phyloP scores from a whole-genome alignment of 2,329 filamentous ascomycete species.

The Periconia digitata region DNA sequence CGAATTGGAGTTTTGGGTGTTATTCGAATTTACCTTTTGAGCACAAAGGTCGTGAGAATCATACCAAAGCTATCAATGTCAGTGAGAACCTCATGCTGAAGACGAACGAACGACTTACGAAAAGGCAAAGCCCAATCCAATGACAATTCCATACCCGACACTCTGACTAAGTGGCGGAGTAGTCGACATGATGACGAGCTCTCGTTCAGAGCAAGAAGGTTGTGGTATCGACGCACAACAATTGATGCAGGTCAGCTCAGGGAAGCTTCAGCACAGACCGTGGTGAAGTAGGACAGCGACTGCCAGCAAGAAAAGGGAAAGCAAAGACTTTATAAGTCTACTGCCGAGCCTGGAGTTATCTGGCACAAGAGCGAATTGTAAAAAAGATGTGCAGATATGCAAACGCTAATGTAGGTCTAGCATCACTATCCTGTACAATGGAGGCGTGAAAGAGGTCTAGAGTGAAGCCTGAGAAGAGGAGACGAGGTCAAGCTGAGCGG shows the following conservation, averaged over 20 bases:
- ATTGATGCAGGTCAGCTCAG: too few species aligned
- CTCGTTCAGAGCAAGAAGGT: neutral
- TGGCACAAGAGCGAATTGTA: neutral
- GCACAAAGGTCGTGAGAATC: slow-evolving; percentile 71
- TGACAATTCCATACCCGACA: slow-evolving; percentile 76
- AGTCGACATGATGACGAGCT: slow-evolving; percentile 5
- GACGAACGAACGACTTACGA: slow-evolving; percentile 47
- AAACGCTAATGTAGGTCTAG: too few species aligned
- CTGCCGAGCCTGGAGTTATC: neutral
- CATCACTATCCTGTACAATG: too few species aligned
- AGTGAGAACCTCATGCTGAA: slow-evolving; percentile 6
- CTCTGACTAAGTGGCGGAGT: slow-evolving; percentile 54
- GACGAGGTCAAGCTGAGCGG: too few species aligned
- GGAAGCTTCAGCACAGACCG: neutral
- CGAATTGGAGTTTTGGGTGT: neutral
- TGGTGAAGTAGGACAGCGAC: neutral
- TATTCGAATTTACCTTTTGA: slow-evolving; percentile 54
- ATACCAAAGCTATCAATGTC: slow-evolving; percentile 58
- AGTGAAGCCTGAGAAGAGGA: neutral
- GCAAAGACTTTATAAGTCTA: neutral
- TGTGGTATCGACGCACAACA: too few species aligned
- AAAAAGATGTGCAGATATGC: neutral
- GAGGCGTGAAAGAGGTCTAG: too few species aligned
- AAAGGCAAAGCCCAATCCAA: slow-evolving; percentile 74
- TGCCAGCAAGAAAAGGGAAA: neutral